Evolutionary conservation across 352 stramenopile species (phyloP).

Genomic region (Pythium apleroticum): DNA sequence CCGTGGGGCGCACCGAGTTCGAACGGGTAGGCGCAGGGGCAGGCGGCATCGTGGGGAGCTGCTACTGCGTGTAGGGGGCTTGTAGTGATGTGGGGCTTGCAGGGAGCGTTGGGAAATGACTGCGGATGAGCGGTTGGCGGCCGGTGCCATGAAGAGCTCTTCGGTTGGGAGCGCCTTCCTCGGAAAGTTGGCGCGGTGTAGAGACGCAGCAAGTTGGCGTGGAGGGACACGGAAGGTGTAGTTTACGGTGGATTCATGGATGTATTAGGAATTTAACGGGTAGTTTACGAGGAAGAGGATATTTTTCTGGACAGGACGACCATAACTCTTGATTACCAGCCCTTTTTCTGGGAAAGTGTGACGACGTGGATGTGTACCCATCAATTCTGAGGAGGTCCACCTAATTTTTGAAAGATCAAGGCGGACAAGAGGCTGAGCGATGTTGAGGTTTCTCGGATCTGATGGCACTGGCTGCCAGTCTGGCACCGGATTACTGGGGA

Average conservation of each 20-base stretch:
- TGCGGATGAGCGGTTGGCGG: background rate
- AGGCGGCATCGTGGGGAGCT: background rate
- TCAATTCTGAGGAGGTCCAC: background rate
- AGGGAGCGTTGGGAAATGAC: conserved; percentile 7
- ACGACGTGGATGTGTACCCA: conserved; percentile 4
- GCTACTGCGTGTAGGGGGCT: conserved; percentile 1
- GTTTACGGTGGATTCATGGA: conserved; percentile 1
- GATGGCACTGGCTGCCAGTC: no score
- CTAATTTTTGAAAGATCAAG: background rate
- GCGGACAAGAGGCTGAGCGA: background rate
- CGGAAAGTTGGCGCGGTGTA: background rate
- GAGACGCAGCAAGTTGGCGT: background rate
- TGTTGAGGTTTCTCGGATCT: no score
- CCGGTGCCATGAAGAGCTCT: background rate
- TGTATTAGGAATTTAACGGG: background rate
- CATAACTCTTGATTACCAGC: background rate
- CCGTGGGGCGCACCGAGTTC: conserved; percentile 3
- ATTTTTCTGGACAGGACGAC: background rate
- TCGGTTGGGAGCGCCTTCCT: background rate
- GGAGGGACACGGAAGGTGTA: background rate
- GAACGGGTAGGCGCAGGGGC: background rate
- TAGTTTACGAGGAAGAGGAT: background rate
- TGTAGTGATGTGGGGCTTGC: background rate
- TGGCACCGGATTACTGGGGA: no score
- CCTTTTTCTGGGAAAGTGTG: background rate